Evolutionary conservation across 306 rosid species (phyloP).

Genomic region (Castanopsis chinensis): DNA sequence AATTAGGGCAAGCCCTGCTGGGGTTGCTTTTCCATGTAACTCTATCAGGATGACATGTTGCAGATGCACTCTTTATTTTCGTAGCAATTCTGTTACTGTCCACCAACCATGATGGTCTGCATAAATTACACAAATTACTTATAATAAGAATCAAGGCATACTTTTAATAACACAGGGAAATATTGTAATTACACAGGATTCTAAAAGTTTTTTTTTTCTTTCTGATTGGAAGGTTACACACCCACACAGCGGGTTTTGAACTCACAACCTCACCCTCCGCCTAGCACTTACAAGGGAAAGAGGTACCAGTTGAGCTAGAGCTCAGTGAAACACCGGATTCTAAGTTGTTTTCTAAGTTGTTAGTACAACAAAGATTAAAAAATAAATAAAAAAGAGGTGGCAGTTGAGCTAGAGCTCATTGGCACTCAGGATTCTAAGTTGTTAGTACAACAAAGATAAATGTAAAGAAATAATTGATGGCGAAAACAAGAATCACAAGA

Average conservation of each 20-base stretch:
- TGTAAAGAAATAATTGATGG: background rate
- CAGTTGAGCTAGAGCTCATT: background rate
- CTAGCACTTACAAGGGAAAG: too few species aligned
- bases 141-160: constrained; percentile 4
- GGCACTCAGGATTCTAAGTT: background rate
- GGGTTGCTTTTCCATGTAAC: constrained; percentile 81
- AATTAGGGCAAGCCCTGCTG: constrained; percentile 72
- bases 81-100: constrained; percentile 88
- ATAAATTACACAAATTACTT: constrained; percentile 18
- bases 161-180: background rate
- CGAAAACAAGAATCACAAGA: background rate
- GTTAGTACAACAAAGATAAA: background rate
- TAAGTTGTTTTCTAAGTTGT: background rate
- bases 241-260: too few species aligned
- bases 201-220: too few species aligned
- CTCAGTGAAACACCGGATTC: background rate
- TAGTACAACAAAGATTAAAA: background rate
- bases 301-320: background rate
- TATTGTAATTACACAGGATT: background rate
- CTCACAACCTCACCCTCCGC: too few species aligned
- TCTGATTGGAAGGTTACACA: too few species aligned
- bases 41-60: constrained; percentile 38
- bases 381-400: background rate
- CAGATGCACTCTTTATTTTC: constrained; percentile 76
- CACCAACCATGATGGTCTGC: constrained; percentile 75